A percentile compares a stretch with the other conserved stretches of the same genome.
Evolutionary conservation across 2,329 filamentous ascomycete genomes (phyloP).

Genomic region (Zymoseptoria pseudotritici): DNA sequence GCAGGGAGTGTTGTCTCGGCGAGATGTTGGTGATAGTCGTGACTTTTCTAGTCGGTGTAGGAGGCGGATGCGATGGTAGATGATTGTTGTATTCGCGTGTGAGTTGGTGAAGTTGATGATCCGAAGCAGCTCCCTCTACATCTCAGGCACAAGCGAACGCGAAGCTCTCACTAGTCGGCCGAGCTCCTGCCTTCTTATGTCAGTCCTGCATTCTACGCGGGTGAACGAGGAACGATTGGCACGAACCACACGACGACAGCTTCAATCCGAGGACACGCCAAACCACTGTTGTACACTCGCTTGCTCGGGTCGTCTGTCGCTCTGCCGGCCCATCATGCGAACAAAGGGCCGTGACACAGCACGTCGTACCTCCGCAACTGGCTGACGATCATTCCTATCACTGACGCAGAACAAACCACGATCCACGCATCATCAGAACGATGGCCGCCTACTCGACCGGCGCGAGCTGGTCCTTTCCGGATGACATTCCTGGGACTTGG

Average conservation of each 20-base stretch:
- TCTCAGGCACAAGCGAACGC: not conserved
- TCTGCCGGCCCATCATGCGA: not conserved
- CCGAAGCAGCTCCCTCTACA: not conserved
- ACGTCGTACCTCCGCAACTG: not conserved
- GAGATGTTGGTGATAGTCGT: not conserved
- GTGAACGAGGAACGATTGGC: too few species aligned
- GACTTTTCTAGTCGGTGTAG: not conserved
- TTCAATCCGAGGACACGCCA: not conserved
- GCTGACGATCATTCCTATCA: not conserved
- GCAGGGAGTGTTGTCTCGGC: not conserved
- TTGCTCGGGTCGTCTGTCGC: not conserved
- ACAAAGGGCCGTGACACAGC: conserved; percentile 1
- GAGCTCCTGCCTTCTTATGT: too few species aligned
- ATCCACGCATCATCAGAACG: not conserved
- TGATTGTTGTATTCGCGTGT: not conserved
- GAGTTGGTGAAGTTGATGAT: not conserved
- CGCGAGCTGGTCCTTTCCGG: conserved; percentile 41
- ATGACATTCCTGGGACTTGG: conserved; percentile 34
- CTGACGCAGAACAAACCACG: conserved; percentile 4
- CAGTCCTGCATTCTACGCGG: too few species aligned
- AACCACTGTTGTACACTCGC: not conserved
- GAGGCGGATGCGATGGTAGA: not conserved
- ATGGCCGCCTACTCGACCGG: conserved; percentile 38
- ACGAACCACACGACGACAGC: too few species aligned
- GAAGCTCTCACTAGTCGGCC: not conserved